These are phyloP conservation scores for Chenopodium quinoa DNA, from an alignment of 148 eudicot genomes.

Conservation along the genomic window DNA sequence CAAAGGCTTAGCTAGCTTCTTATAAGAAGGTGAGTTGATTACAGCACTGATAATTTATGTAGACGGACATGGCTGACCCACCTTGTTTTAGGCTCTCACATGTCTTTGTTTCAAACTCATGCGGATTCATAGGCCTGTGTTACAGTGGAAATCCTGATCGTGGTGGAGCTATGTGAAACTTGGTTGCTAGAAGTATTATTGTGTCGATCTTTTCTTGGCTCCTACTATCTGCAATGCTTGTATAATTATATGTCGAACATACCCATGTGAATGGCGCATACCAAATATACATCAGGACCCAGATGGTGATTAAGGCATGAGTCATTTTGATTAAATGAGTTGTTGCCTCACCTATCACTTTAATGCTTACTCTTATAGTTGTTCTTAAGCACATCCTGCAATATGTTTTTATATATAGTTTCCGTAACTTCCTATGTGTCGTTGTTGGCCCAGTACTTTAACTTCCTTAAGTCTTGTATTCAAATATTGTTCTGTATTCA, in stretches of 20 bases:
- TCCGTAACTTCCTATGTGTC: not conserved
- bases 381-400: not conserved
- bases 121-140: too few relatives aligned
- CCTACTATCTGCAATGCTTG: not conserved
- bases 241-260: not conserved
- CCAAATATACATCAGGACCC: not conserved
- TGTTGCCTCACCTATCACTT: not conserved
- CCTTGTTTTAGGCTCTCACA: constrained; percentile 7
- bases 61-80: constrained; percentile 2
- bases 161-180: too few relatives aligned
- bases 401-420: not conserved
- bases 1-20: not conserved
- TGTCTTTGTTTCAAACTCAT: constrained; percentile 7
- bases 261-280: not conserved
- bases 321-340: not conserved
- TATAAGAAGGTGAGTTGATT: too few relatives aligned
- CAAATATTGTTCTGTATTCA: too few relatives aligned
- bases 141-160: too few relatives aligned
- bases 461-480: too few relatives aligned
- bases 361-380: not conserved
- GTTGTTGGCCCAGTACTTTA: too few relatives aligned
- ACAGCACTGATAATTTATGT: too few relatives aligned
- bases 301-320: not conserved
- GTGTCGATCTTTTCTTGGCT: not conserved
- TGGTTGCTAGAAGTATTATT: not conserved